phyloP scores from a whole-genome alignment of 495 filamentous ascomycete species.

The Cladorrhinum samala region DNA sequence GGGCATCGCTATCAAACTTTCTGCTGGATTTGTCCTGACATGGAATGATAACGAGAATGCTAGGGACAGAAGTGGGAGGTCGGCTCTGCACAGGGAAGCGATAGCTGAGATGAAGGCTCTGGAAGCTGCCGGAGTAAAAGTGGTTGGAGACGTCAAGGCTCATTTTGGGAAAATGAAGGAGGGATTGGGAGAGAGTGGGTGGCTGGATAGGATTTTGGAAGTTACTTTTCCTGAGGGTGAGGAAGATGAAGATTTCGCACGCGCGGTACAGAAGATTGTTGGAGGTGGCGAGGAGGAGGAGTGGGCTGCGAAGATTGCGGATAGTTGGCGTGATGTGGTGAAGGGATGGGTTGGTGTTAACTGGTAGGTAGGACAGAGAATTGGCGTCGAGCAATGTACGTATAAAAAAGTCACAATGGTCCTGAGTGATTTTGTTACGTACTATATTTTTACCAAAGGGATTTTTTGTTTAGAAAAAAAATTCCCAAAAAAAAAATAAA shows the following conservation, averaged over 20 bases:
- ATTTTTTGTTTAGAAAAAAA: too few relatives aligned
- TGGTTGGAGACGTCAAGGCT: conserved; percentile 26
- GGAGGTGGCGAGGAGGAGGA: conserved; percentile 28
- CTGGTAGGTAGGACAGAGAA: too few relatives aligned
- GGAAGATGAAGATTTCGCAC: conserved; percentile 11
- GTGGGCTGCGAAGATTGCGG: conserved; percentile 35
- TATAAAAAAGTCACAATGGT: too few relatives aligned
- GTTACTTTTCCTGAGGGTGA: conserved; percentile 14
- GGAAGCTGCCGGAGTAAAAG: conserved; percentile 19
- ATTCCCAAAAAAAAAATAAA: too few relatives aligned
- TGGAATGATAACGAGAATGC: conserved; percentile 33
- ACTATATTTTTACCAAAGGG: too few relatives aligned
- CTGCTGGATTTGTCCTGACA: conserved; percentile 25
- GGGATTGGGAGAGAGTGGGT: conserved; percentile 30
- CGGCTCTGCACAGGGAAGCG: conserved; percentile 29
- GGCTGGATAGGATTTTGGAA: conserved; percentile 32
- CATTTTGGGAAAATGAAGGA: conserved; percentile 29
- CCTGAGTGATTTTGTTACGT: too few relatives aligned
- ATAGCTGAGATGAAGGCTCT: conserved; percentile 34
- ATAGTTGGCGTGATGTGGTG: conserved; percentile 38
- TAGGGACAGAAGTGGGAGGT: conserved; percentile 32
- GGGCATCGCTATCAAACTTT: conserved; percentile 29
- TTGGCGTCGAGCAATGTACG: too few relatives aligned
- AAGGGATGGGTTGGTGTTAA: conserved; percentile 37
- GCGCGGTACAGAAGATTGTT: conserved; percentile 22